These are phyloP conservation scores for Naganishia sp. DNA, from an alignment of 1,284 basidiomycete genomes.

Conservation along the genomic window DNA sequence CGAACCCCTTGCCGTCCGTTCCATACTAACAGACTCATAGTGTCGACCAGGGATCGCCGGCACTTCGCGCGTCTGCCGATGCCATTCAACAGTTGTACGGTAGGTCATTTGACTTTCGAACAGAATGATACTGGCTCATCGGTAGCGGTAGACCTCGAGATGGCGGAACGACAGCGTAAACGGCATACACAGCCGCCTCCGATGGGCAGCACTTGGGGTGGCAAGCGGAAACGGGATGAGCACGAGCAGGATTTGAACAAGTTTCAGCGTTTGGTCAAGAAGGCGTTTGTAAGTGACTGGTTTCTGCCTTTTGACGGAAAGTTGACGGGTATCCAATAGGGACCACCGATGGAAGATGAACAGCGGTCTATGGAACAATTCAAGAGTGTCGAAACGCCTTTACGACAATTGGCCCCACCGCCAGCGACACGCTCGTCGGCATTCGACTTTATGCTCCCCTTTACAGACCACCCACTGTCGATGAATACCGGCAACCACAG, in stretches of 20 bases:
- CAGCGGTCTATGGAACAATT: conserved; percentile 1
- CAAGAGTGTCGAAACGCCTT: background rate
- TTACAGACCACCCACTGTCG: background rate
- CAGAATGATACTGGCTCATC: background rate
- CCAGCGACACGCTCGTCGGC: background rate
- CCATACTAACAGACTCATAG: background rate
- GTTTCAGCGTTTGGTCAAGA: conserved; percentile 25
- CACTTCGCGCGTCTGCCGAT: conserved; percentile 15
- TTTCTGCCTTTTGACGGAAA: no score
- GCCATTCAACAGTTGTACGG: conserved; percentile 23
- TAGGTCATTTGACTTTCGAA: background rate
- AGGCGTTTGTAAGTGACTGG: conserved; percentile 13
- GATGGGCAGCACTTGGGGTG: conserved; percentile 20
- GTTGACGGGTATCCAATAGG: background rate
- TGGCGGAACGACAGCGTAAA: conserved; percentile 21
- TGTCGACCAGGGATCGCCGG: conserved; percentile 20
- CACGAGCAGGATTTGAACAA: conserved; percentile 19
- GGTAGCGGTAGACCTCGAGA: conserved; percentile 6
- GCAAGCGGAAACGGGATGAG: conserved; percentile 20
- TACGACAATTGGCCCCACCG: background rate
- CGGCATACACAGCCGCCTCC: conserved; percentile 18
- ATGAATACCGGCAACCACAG: background rate
- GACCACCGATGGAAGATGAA: background rate
- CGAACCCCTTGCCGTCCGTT: no score
- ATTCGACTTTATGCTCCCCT: background rate